These are phyloP conservation scores for Tephrocybe sp. DNA, from an alignment of 768 basidiomycete species.

Conservation along the genomic window DNA sequence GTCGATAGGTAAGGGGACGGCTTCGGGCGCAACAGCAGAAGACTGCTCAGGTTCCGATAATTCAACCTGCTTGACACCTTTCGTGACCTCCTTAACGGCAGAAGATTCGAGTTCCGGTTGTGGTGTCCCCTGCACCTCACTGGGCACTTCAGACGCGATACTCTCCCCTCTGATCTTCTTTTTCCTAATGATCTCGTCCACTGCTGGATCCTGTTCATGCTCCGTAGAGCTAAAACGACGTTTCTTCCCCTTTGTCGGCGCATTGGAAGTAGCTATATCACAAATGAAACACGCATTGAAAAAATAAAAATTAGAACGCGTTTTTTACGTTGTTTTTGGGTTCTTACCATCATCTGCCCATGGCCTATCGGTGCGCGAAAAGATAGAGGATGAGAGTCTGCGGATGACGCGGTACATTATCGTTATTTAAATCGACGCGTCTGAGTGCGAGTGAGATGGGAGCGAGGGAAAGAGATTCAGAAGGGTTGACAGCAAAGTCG, in stretches of 20 bases:
- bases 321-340: constrained; percentile 7
- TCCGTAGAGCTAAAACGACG: constrained; percentile 57
- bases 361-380: constrained; percentile 69
- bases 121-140: constrained; percentile 24
- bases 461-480: constrained; percentile 2
- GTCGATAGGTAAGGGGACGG: constrained; percentile 39
- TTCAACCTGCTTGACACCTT: constrained; percentile 68
- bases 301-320: constrained; percentile 25
- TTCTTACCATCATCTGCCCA: constrained; percentile 75
- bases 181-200: constrained; percentile 32
- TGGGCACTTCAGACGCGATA: constrained; percentile 26
- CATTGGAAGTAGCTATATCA: constrained; percentile 65
- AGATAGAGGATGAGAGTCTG: constrained; percentile 66
- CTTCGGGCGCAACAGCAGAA: constrained; percentile 26
- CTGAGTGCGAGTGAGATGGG: constrained; percentile 7
- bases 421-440: background rate
- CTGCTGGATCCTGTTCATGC: constrained; percentile 37
- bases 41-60: constrained; percentile 41
- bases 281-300: constrained; percentile 16
- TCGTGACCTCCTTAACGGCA: constrained; percentile 68
- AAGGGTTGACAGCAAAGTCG: constrained; percentile 9
- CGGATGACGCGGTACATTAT: constrained; percentile 69
- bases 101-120: constrained; percentile 41
- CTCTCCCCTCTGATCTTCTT: constrained; percentile 48
- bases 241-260: constrained; percentile 66